Conservation (phyloP, 2,329 filamentous ascomycete species). For the Hymenoscyphus albidus region DNA sequence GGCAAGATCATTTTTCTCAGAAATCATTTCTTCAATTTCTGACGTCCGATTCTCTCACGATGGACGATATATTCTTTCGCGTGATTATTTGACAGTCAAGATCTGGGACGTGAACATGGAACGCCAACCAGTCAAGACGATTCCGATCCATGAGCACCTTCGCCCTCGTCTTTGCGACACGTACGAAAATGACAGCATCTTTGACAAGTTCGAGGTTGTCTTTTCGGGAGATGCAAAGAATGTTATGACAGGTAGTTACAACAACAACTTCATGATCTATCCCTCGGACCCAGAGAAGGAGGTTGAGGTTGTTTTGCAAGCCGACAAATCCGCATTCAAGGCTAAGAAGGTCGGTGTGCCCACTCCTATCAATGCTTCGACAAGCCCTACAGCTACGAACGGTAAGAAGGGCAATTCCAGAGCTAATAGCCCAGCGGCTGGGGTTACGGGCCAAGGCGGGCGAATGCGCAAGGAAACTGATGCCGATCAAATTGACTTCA, state of each 20-base stretch:
- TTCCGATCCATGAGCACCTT: slow-evolving; percentile 96
- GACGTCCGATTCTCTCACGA: slow-evolving; percentile 97
- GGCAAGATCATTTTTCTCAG: slow-evolving; percentile 97
- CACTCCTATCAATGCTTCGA: slow-evolving; percentile 85
- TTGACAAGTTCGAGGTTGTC: slow-evolving; percentile 99
- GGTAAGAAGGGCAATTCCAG: slow-evolving; percentile 86
- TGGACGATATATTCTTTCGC: slow-evolving; percentile 92
- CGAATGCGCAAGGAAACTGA: slow-evolving; percentile 99
- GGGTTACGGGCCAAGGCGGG: slow-evolving; percentile 71
- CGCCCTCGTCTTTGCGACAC: slow-evolving; percentile 93
- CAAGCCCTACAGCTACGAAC: slow-evolving; percentile 66
- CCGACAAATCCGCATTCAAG: slow-evolving; percentile 98
- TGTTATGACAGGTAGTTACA: slow-evolving; percentile 99
- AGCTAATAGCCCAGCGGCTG: slow-evolving; percentile 79
- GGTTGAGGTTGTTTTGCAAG: slow-evolving; percentile 93
- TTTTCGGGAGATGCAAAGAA: slow-evolving; percentile 98
- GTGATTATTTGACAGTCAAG: slow-evolving; percentile 97
- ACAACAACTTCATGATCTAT: slow-evolving; percentile 99
- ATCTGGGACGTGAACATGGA: slow-evolving; percentile 99
- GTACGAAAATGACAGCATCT: slow-evolving; percentile 99
- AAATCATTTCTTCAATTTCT: slow-evolving; percentile 99
- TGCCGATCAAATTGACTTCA: slow-evolving; percentile 98
- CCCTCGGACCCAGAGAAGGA: slow-evolving; percentile 94
- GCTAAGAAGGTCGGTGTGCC: slow-evolving; percentile 99
- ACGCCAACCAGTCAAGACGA: slow-evolving; percentile 93